Evolutionary conservation across 495 filamentous ascomycete genomes (phyloP), one percentile per base, ranked within the genome.

Genomic region (Parathielavia hyrcaniae): DNA sequence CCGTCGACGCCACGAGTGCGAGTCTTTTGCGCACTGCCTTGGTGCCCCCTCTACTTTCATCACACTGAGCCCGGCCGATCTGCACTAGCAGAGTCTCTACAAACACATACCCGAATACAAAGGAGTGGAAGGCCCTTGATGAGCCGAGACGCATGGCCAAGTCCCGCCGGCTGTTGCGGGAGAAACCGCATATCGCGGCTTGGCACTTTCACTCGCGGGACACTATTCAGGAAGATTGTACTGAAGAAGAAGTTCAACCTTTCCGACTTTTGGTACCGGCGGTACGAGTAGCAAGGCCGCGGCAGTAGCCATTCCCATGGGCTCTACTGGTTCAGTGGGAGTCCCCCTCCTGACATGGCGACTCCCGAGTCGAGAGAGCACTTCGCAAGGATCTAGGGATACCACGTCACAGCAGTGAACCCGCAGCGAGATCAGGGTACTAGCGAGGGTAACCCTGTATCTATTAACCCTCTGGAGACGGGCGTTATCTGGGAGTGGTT

Each of bases 171-270:
- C 39, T 54, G 1, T 10, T 54, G 38, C 51, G 51, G 38, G 51
- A 54, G 51, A 54, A 54, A 38, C 51, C 51, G 39, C 38, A 44
- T 19, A 44, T 54, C 51, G 51, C 51, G 38, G 51, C 51, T 3
- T 54, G 38, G 51, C 51, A 54, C 36, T 54, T 49, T 7, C 46
- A 34, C 26, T 49, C 46, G 23, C 46, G 46, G 26, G 34, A 34
- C 16, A 34, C 12, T 54, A 1, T 54, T 54, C 51, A 26, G 51
- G 51, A 17, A 44, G 20, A 54, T 54, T 16, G 51, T 54, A 26
- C 51, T 44, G 9, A 30, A 41, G 22, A 54, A 44, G 16, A 54
- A 44, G 20, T 54, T 54, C 19, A 54, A 54, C 23, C 20, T 54
- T 0, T 3, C 38, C 20, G 51, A 54, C 38, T 54, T 40, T 34